Conservation (phyloP, 208 protist genomes). For the Trichomonas vaginalis region DNA sequence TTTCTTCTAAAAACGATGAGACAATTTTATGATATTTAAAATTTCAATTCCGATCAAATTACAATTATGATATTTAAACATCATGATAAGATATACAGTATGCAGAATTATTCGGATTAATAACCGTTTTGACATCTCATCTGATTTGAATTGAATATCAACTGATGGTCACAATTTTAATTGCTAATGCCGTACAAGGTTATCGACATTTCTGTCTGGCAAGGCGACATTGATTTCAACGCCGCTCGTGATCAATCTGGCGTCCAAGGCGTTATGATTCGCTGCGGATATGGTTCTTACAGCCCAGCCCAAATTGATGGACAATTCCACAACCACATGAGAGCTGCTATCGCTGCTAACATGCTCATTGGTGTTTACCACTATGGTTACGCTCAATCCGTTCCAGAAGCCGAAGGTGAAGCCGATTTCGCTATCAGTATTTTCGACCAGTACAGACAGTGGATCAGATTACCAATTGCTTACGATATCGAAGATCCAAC, state of each 20-base stretch:
- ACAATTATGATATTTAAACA: too few species aligned
- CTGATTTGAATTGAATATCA: too few species aligned
- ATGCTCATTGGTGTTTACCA: neutral
- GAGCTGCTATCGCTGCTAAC: neutral
- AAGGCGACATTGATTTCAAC: neutral
- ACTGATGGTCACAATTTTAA: too few species aligned
- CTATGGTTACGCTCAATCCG: neutral
- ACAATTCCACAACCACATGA: neutral
- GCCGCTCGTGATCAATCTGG: neutral
- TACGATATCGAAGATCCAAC: neutral
- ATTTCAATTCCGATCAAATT: too few species aligned
- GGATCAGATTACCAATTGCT: neutral
- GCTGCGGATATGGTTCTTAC: neutral
- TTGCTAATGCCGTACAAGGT: too few species aligned
- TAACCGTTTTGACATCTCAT: too few species aligned
- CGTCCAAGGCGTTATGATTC: neutral
- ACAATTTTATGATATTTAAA: too few species aligned
- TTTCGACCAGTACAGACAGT: neutral
- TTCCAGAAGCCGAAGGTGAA: neutral
- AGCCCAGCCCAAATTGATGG: neutral
- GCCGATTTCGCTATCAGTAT: neutral
- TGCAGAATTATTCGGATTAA: too few species aligned
- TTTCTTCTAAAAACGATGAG: too few species aligned
- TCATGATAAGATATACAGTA: too few species aligned
- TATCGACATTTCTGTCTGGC: neutral